These are phyloP conservation scores for Haplographium delicatum DNA, from an alignment of 495 filamentous ascomycete genomes.

Conservation along the genomic window DNA sequence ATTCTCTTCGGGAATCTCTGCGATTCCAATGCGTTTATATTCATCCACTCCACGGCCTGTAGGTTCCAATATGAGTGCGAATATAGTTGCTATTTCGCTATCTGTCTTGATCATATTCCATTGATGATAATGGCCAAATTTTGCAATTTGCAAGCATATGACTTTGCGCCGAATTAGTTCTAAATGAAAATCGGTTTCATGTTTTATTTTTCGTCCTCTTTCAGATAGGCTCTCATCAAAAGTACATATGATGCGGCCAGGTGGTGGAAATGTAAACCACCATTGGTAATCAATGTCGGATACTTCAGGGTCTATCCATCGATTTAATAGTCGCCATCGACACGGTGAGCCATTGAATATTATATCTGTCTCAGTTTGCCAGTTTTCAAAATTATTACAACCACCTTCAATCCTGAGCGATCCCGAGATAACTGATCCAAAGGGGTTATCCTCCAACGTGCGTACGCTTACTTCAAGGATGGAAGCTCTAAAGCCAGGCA, in stretches of 20 bases:
- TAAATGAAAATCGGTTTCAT: background rate
- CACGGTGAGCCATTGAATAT: background rate
- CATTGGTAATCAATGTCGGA: background rate
- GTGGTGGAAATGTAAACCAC: background rate
- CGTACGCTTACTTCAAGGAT: background rate
- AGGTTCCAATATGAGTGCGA: background rate
- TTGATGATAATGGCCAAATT: background rate
- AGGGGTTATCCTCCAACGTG: background rate
- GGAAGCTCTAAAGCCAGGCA: background rate
- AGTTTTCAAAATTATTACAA: background rate
- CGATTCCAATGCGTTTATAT: constrained; percentile 7
- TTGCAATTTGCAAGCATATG: background rate
- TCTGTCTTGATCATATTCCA: background rate
- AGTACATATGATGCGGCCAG: background rate
- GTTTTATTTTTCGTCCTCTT: background rate
- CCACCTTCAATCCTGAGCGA: background rate
- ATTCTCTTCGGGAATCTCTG: background rate
- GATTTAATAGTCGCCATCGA: background rate
- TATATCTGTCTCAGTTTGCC: background rate
- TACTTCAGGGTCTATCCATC: background rate
- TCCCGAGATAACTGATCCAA: background rate
- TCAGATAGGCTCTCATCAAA: background rate
- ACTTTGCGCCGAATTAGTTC: background rate
- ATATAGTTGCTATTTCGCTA: background rate
- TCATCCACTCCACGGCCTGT: background rate